A percentile compares a stretch with the other conserved stretches of the same genome.
Conservation (phyloP, 139 green algal species). For the Coelastrella sp. region DNA sequence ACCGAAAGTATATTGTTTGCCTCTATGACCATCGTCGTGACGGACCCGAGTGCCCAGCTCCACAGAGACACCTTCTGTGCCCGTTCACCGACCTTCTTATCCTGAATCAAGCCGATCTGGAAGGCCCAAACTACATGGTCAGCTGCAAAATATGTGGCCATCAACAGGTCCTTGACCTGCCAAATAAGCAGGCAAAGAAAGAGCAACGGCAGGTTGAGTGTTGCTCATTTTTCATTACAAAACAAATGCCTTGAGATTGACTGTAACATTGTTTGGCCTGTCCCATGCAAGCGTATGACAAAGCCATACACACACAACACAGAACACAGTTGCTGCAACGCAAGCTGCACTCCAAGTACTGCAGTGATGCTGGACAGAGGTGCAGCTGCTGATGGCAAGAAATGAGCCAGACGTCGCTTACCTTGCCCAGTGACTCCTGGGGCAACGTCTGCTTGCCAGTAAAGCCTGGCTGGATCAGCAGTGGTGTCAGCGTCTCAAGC, state of each 20-base stretch:
- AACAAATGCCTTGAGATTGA: too few species aligned
- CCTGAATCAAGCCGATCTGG: conserved; percentile 82
- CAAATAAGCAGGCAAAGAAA: neutral
- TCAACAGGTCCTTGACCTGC: conserved; percentile 87
- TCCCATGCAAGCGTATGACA: too few species aligned
- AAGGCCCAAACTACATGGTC: conserved; percentile 95
- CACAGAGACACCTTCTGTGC: conserved; percentile 81
- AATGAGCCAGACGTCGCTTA: conserved; percentile 23
- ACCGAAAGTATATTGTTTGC: conserved; percentile 46
- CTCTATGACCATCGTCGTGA: conserved; percentile 64
- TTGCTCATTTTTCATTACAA: neutral
- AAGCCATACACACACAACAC: too few species aligned
- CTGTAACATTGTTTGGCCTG: too few species aligned
- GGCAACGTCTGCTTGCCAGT: conserved; percentile 71
- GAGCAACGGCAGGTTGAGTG: neutral
- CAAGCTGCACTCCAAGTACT: neutral
- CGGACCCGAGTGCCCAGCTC: conserved; percentile 70
- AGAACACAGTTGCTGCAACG: neutral
- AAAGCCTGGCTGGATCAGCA: conserved; percentile 79
- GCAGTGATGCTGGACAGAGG: too few species aligned
- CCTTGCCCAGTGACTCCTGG: conserved; percentile 85
- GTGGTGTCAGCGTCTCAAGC: conserved; percentile 79
- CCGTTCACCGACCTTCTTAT: conserved; percentile 77
- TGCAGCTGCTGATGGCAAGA: too few species aligned
- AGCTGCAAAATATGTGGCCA: conserved; percentile 94